These are phyloP conservation scores for Pontederia paniculata DNA, from an alignment of 176 grass and related monocot genomes.

Conservation along the genomic window DNA sequence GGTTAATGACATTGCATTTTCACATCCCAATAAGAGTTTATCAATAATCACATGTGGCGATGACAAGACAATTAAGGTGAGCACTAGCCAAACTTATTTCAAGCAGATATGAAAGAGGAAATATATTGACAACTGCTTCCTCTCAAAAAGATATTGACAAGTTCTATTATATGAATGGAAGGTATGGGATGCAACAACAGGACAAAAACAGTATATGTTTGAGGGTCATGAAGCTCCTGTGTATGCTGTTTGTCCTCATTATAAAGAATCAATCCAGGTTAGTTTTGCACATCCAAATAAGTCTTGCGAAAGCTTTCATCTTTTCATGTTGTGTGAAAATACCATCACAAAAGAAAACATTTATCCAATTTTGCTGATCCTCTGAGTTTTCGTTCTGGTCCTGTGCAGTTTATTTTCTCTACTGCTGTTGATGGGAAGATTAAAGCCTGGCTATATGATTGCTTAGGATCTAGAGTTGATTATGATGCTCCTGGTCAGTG, in stretches of 20 bases:
- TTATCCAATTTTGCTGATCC: not conserved
- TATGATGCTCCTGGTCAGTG: slow-evolving; percentile 99
- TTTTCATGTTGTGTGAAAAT: no score
- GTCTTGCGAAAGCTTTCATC: no score
- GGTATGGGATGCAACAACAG: slow-evolving; percentile 97
- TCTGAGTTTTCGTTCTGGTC: slow-evolving; percentile 3
- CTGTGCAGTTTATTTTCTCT: slow-evolving; percentile 92
- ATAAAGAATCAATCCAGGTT: slow-evolving; percentile 98
- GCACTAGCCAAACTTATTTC: slow-evolving; percentile 3
- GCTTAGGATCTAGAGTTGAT: slow-evolving; percentile 93
- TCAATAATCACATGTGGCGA: slow-evolving; percentile 99
- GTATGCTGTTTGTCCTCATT: slow-evolving; percentile 96
- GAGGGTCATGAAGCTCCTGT: slow-evolving; percentile 97
- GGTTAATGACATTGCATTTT: slow-evolving; percentile 99
- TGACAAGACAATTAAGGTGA: slow-evolving; percentile 94
- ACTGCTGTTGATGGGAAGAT: slow-evolving; percentile 99
- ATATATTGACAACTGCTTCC: no score
- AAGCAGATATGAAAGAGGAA: no score
- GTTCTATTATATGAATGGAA: slow-evolving; percentile 26
- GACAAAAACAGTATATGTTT: slow-evolving; percentile 92
- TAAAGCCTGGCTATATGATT: slow-evolving; percentile 98
- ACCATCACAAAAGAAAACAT: not conserved
- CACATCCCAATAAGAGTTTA: slow-evolving; percentile 87
- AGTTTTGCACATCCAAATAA: slow-evolving; percentile 3
- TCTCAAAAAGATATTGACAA: slow-evolving; percentile 2